Evolutionary conservation across 164 flowering plant species (phyloP), one percentile per base, ranked within the genome.

Genomic region (Cinnamomum micranthum): DNA sequence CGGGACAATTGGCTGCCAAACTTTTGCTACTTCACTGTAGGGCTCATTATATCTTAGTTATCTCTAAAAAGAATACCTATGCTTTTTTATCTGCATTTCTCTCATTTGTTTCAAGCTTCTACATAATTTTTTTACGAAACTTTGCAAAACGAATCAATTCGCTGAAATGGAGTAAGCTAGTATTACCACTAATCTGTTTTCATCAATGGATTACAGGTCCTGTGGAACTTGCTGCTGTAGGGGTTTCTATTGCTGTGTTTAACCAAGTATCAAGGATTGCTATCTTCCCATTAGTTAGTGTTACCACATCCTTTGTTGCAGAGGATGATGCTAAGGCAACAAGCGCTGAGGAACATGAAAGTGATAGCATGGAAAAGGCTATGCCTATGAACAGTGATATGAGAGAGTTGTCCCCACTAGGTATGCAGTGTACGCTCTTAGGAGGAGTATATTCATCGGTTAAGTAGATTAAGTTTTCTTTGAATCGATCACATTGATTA

Each of bases 161-260:
- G 10, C 10, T 41, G 47, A 41, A 41, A 41, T 41, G 47, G 47
- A 9, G 47, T 41, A 1, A 41, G 11, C 47, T 41, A 41, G 28
- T 13, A 25, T 65, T 28, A 9, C 27, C 11, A 5, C 68, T 17
- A 2, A 23, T 25, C 28, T 65, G 31, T 23, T 65, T 65, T 65
- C 17, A 23, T 67, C 60, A 15, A 55, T 55, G 60, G 60, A 55
- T 23, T 77, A 60, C 76, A 91, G 95, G 97, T 77, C 83, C 95
- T 1, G 87, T 91, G 68, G 92, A 88, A 73, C 89, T 87, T 65
- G 90, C 92, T 72, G 88, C 88, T 52, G 92, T 88, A 4, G 92
- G 92, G 72, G 87, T 86, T 69, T 68, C 92, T 22, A 87, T 88
- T 77, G 90, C 92, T 25, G 33, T 87, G 11, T 84, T 88, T 78